Conservation (phyloP, 176 grass and related monocot species). For the Chrysopogon serrulatus region DNA sequence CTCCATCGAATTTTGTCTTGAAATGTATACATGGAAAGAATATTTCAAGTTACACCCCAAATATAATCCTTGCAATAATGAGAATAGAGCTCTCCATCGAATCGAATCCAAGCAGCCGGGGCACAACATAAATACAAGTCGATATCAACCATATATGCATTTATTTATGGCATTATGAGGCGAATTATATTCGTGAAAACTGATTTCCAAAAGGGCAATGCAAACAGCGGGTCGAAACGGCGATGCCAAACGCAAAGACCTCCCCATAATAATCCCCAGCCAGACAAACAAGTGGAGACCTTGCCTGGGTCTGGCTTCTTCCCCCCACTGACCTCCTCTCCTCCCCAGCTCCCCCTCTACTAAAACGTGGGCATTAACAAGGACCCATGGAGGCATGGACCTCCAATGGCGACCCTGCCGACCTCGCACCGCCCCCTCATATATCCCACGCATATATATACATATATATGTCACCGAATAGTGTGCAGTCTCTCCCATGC, state of each 20-base stretch:
- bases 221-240: background rate
- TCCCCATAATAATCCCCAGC: background rate
- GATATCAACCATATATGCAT: background rate
- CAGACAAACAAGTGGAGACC: constrained; percentile 7
- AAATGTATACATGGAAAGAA: background rate
- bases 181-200: background rate
- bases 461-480: constrained; percentile 15
- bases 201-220: background rate
- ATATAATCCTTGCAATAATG: background rate
- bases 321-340: background rate
- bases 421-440: constrained; percentile 6
- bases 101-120: background rate
- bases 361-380: constrained; percentile 45
- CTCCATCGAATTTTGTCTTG: background rate
- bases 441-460: background rate
- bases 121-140: background rate
- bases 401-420: constrained; percentile 25
- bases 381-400: constrained; percentile 22
- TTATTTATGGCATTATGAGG: background rate
- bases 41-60: background rate
- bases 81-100: background rate
- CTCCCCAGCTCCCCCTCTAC: background rate
- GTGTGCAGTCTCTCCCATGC: constrained; percentile 10
- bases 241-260: background rate
- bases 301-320: too few species aligned